Percentiles rank a stretch among this genome's conserved stretches.
phyloP scores from a whole-genome alignment of 352 stramenopile genomes.

The Phytophthora palmivora region DNA sequence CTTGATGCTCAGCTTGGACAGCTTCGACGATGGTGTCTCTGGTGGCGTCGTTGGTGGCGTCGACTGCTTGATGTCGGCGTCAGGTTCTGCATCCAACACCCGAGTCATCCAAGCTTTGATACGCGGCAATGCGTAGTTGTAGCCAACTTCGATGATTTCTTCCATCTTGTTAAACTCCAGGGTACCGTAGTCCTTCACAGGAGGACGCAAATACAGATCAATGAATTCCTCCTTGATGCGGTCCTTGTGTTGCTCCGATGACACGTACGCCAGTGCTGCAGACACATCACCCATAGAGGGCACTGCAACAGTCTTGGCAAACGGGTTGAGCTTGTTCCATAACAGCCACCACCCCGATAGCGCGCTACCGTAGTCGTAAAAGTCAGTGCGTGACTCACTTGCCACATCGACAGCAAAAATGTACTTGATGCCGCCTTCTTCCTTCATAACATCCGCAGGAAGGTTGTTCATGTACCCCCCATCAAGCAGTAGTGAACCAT shows the following conservation, averaged over 20 bases:
- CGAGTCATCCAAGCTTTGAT: constrained; percentile 65
- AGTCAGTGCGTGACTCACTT: constrained; percentile 76
- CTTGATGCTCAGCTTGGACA: constrained; percentile 29
- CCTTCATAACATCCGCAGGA: constrained; percentile 92
- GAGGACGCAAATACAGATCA: constrained; percentile 90
- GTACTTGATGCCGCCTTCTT: constrained; percentile 89
- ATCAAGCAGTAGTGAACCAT: constrained; percentile 88
- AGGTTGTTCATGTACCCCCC: constrained; percentile 96
- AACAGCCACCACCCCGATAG: constrained; percentile 92
- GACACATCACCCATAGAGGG: constrained; percentile 94
- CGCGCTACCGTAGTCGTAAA: constrained; percentile 82
- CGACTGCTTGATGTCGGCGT: constrained; percentile 63
- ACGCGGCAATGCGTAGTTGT: constrained; percentile 81
- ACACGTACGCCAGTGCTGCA: constrained; percentile 89
- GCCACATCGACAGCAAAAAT: constrained; percentile 92
- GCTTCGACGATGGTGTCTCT: constrained; percentile 7
- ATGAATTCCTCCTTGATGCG: constrained; percentile 86
- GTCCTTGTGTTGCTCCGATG: constrained; percentile 90
- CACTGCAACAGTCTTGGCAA: constrained; percentile 86
- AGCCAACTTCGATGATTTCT: constrained; percentile 89
- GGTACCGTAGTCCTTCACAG: constrained; percentile 90
- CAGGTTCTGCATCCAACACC: constrained; percentile 61
- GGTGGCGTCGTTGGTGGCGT: constrained; percentile 24
- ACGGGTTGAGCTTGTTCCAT: constrained; percentile 92
- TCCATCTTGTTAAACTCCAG: constrained; percentile 94